A percentile compares a stretch with the other conserved stretches of the same genome.
phyloP scores from a whole-genome alignment of 2,329 filamentous ascomycete species.

The Cladophialophora psammophila region DNA sequence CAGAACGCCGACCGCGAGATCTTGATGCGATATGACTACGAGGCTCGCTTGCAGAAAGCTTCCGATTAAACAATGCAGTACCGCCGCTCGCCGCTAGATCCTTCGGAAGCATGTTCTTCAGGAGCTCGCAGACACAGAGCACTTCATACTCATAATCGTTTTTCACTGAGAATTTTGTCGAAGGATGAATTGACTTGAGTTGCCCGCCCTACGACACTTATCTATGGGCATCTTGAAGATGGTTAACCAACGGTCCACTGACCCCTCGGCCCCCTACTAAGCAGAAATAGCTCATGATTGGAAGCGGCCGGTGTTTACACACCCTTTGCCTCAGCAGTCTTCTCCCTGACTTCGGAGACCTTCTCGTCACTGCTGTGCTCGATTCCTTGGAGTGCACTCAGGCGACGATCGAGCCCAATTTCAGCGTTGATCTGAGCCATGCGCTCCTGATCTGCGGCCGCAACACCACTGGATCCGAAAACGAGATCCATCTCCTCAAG shows the following conservation, averaged over 20 bases:
- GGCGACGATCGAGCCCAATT: conserved; percentile 63
- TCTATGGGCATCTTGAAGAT: neutral
- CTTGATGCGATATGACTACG: neutral
- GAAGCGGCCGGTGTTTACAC: conserved; percentile 5
- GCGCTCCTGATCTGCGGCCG: conserved; percentile 70
- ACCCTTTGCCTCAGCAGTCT: conserved; percentile 19
- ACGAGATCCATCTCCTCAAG: conserved; percentile 46
- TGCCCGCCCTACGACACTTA: neutral
- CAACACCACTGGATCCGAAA: conserved; percentile 66
- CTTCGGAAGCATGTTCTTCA: neutral
- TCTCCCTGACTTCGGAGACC: conserved; percentile 24
- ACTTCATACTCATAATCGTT: neutral
- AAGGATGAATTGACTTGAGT: neutral
- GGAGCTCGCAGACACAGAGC: neutral
- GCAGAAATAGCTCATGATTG: neutral
- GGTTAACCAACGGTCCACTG: neutral
- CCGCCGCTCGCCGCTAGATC: neutral
- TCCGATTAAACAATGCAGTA: neutral
- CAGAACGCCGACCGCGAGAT: neutral
- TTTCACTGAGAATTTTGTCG: neutral
- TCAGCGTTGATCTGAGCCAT: conserved; percentile 77
- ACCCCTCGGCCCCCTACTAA: neutral
- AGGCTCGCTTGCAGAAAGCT: neutral
- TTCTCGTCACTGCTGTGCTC: conserved; percentile 33
- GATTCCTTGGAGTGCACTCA: conserved; percentile 24